These are phyloP conservation scores for Pyrus betulifolia DNA, from an alignment of 306 rosid genomes.

Conservation along the genomic window DNA sequence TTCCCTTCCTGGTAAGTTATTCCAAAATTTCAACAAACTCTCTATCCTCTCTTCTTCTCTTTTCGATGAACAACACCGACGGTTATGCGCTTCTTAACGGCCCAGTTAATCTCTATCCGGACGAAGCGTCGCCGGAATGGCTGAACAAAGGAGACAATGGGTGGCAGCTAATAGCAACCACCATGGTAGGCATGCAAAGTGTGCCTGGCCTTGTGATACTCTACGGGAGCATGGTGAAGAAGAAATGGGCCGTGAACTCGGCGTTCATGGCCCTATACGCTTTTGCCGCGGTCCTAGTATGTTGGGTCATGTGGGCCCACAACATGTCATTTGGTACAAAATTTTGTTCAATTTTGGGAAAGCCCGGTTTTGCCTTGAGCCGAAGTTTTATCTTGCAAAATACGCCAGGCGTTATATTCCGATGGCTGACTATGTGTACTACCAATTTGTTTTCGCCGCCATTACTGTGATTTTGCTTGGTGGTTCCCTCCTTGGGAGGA, in stretches of 20 bases:
- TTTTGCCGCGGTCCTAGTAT: slow-evolving; percentile 45
- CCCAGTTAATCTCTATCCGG: neutral
- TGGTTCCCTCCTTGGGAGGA: slow-evolving; percentile 72
- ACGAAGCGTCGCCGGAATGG: slow-evolving; percentile 36
- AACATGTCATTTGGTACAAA: slow-evolving; percentile 44
- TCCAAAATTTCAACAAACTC: slow-evolving; percentile 18
- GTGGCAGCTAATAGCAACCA: slow-evolving; percentile 62
- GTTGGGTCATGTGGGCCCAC: slow-evolving; percentile 78
- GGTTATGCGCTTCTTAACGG: neutral
- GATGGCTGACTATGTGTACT: slow-evolving; percentile 56
- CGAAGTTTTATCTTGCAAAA: slow-evolving; percentile 20
- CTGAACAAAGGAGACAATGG: slow-evolving; percentile 63
- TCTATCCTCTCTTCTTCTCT: neutral
- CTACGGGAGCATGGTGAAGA: slow-evolving; percentile 62
- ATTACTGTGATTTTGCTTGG: slow-evolving; percentile 66
- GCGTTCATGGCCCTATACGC: slow-evolving; percentile 66
- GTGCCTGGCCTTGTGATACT: slow-evolving; percentile 60
- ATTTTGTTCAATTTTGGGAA: slow-evolving; percentile 20
- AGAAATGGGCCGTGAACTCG: slow-evolving; percentile 67
- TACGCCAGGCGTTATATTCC: slow-evolving; percentile 20
- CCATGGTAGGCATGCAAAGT: slow-evolving; percentile 56
- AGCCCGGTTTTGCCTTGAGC: slow-evolving; percentile 35
- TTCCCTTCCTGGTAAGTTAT: neutral
- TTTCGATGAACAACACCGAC: slow-evolving; percentile 15
- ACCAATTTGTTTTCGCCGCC: slow-evolving; percentile 68